These are phyloP conservation scores for Teratosphaeriaceae sp. DNA, from an alignment of 2,329 filamentous ascomycete genomes.

Conservation along the genomic window DNA sequence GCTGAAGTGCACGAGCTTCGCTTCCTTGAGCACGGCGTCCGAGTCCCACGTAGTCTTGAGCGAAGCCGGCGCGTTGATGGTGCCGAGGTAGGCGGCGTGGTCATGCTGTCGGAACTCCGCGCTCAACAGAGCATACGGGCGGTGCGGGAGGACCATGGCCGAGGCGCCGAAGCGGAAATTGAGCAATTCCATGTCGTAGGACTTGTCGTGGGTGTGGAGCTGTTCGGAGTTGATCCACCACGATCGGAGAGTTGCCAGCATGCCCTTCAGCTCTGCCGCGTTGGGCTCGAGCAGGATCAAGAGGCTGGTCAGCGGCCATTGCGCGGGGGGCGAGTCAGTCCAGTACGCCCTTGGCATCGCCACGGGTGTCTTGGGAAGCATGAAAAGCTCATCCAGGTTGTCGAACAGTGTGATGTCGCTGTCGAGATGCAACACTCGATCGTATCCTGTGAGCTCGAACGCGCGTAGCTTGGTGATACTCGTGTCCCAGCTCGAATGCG, in stretches of 20 bases:
- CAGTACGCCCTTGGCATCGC: conserved; percentile 68
- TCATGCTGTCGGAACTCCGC: conserved; percentile 54
- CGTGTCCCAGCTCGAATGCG: not conserved
- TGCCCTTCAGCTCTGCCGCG: conserved; percentile 41
- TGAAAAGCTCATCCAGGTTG: conserved; percentile 64
- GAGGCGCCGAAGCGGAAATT: conserved; percentile 55
- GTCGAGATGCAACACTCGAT: conserved; percentile 51
- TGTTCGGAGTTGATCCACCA: conserved; percentile 23
- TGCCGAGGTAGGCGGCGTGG: conserved; percentile 47
- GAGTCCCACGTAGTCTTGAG: conserved; percentile 53
- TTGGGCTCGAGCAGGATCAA: conserved; percentile 58
- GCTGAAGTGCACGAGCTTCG: conserved; percentile 63
- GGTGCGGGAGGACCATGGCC: conserved; percentile 58
- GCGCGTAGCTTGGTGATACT: conserved; percentile 59
- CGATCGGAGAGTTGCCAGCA: conserved; percentile 28
- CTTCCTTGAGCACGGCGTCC: conserved; percentile 48
- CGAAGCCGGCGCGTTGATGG: conserved; percentile 6
- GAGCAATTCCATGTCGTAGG: conserved; percentile 63
- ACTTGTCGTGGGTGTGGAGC: conserved; percentile 14
- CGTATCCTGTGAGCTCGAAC: conserved; percentile 59
- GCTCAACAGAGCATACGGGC: conserved; percentile 54
- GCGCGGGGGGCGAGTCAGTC: conserved; percentile 24
- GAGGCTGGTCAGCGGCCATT: conserved; percentile 50
- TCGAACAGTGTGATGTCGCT: conserved; percentile 55
- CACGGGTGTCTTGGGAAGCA: conserved; percentile 52